A percentile compares a stretch with the other conserved stretches of the same genome.
phyloP scores from a whole-genome alignment of 768 basidiomycete genomes.

The Tricholomella constricta region DNA sequence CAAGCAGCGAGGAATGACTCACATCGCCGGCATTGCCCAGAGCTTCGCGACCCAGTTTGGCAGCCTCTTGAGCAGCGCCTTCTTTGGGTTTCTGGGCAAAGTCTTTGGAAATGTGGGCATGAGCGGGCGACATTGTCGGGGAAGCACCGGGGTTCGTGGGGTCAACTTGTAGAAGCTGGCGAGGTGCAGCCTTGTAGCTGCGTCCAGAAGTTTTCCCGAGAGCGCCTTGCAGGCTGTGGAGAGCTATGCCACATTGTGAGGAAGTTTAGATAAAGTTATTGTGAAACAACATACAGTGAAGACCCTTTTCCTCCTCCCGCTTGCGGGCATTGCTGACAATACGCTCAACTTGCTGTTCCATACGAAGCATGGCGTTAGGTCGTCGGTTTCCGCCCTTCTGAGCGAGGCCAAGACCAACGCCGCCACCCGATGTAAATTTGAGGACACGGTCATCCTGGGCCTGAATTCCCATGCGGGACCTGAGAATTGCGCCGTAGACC shows the following conservation, averaged over 20 bases:
- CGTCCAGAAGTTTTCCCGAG: slow-evolving; percentile 93
- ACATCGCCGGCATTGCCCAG: slow-evolving; percentile 63
- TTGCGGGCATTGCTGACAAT: slow-evolving; percentile 90
- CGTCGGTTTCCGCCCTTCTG: slow-evolving; percentile 69
- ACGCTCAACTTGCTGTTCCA: slow-evolving; percentile 95
- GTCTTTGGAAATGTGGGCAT: slow-evolving; percentile 57
- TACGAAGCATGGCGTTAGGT: slow-evolving; percentile 86
- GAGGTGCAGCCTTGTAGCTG: slow-evolving; percentile 94
- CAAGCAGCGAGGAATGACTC: slow-evolving; percentile 16
- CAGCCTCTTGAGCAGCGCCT: slow-evolving; percentile 71
- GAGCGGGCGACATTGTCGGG: slow-evolving; percentile 45
- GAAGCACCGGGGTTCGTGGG: slow-evolving; percentile 43
- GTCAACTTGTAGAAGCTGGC: slow-evolving; percentile 92
- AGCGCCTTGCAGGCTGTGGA: slow-evolving; percentile 86
- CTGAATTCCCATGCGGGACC: slow-evolving; percentile 75
- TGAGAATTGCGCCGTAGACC: slow-evolving; percentile 84
- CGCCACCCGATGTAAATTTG: slow-evolving; percentile 81
- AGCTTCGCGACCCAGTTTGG: slow-evolving; percentile 74
- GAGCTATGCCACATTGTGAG: slow-evolving; percentile 38
- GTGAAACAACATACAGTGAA: slow-evolving; percentile 45
- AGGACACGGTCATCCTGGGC: slow-evolving; percentile 77
- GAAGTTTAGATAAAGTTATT: not conserved
- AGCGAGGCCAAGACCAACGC: slow-evolving; percentile 80
- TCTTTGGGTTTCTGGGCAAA: slow-evolving; percentile 40
- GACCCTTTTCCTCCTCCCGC: slow-evolving; percentile 82